A percentile compares a stretch with the other conserved stretches of the same genome.
Evolutionary conservation across 306 rosid species (phyloP).

Genomic region (Sophora flavescens): DNA sequence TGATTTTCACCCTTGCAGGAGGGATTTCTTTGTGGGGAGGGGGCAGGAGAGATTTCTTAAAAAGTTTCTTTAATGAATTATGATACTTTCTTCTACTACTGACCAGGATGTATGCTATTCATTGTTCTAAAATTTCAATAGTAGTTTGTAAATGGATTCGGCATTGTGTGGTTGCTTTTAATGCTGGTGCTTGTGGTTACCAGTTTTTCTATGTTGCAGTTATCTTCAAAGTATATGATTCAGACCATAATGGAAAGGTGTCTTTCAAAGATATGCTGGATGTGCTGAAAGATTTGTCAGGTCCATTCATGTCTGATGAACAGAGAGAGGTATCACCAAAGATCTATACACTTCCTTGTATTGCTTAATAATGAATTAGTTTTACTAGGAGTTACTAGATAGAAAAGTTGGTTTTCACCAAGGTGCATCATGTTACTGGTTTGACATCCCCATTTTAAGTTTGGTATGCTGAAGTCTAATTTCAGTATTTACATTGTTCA

Average conservation of each 20-base stretch:
- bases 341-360: slow-evolving; percentile 26
- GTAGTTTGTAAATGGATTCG: background rate
- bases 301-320: slow-evolving; percentile 82
- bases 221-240: slow-evolving; percentile 88
- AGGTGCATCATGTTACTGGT: slow-evolving; percentile 26
- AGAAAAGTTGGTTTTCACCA: slow-evolving; percentile 25
- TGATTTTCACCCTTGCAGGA: slow-evolving; percentile 11
- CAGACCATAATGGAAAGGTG: slow-evolving; percentile 80
- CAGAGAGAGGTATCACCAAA: slow-evolving; percentile 85
- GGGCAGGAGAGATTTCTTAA: background rate
- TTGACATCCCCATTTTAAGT: slow-evolving; percentile 33
- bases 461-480: slow-evolving; percentile 18
- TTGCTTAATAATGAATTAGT: slow-evolving; percentile 26
- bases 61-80: background rate
- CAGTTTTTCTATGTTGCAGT: slow-evolving; percentile 54
- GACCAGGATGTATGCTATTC: background rate
- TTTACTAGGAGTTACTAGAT: slow-evolving; percentile 7
- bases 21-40: slow-evolving; percentile 5
- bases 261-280: slow-evolving; percentile 77
- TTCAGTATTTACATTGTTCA: slow-evolving; percentile 18
- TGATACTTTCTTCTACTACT: background rate
- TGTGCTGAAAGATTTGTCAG: slow-evolving; percentile 86
- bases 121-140: background rate
- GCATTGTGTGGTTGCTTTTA: slow-evolving; percentile 31
- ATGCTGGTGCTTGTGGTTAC: slow-evolving; percentile 2